A percentile compares a stretch with the other conserved stretches of the same genome.
phyloP scores from a whole-genome alignment of 345 rosid species.

The Triadica sebifera region DNA sequence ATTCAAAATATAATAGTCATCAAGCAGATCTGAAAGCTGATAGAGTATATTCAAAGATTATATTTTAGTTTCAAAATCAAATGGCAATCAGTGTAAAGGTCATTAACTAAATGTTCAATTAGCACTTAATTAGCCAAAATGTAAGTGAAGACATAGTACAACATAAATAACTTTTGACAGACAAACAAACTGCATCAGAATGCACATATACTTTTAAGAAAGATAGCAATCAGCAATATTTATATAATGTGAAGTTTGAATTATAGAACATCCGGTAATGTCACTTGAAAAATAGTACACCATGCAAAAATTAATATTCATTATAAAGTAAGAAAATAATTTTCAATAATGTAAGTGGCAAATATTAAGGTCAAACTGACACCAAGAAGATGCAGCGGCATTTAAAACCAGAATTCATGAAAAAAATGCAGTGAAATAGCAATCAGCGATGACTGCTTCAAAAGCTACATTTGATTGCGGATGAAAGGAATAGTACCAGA shows the following conservation, averaged over 20 bases:
- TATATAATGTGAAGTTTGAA: too few species aligned
- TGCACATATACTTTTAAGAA: too few species aligned
- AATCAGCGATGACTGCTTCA: neutral
- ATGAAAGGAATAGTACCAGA: slow-evolving; percentile 50
- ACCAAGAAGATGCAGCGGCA: neutral
- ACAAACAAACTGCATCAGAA: neutral
- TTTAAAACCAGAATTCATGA: neutral
- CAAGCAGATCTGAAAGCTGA: too few species aligned
- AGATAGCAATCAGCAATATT: too few species aligned
- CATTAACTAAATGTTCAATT: neutral
- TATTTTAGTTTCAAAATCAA: neutral
- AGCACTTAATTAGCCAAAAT: neutral
- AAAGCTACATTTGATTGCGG: neutral
- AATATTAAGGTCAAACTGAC: neutral
- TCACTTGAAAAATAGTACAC: neutral
- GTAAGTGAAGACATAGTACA: neutral
- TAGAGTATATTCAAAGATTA: too few species aligned
- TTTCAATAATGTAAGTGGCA: neutral
- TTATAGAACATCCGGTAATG: neutral
- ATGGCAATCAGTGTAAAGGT: neutral
- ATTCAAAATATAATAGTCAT: too few species aligned
- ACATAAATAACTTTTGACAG: neutral
- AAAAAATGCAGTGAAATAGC: neutral
- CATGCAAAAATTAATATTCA: neutral
- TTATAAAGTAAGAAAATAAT: neutral